Base-by-base conservation (phyloP, 2,329 filamentous ascomycete genomes). In the Alternaria solani region DNA sequence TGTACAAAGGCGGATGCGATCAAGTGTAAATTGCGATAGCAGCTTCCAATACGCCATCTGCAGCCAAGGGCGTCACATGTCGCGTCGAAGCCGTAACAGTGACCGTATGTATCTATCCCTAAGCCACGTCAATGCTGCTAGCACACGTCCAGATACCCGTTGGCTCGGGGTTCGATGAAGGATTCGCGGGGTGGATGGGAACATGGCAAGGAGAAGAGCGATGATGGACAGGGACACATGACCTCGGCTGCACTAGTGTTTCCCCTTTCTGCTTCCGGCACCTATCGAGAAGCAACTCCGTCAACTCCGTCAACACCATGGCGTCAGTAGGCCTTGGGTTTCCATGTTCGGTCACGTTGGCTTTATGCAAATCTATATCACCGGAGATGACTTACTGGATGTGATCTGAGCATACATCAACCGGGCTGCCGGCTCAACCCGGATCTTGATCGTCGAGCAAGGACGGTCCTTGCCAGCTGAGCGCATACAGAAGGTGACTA, bases 381-480 rank as follows among this genome's bases (percentile, higher is more conserved):
- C 26, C 42, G 16, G 36, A 49, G 48, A 41, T 42, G 25, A n/a
- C n/a, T 34, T 62, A 60, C 60, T 55, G 56, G 36, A 51, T 42
- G 16, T 48, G 39, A 34, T 51, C 51, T 59, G 48, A 43, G 56
- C 52, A 59, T 49, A 52, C 42, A 43, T 26, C 36, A 52, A 47
- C 39, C 47, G 16, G 7, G 32, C 32, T 56, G 41, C 53, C 48
- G 46, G 53, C n/a, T 55, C 25, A 41, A 48, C 44, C 8, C 28
- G 85, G 14, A 38, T 38, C 89, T 47, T n/a, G 14, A n/a, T 48
- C 28, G 18, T 34, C 44, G 28, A 48, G 14, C 28, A 20, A 23
- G 44, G 44, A 28, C 28, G 28, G 30, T 7, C 20, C 28, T 48
- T 23, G 44, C 28, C 28, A 28, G 32, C 28, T 36, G 16, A 23